Conservation (phyloP, 2,329 filamentous ascomycete species). For the Trichoderma pleuroti region DNA sequence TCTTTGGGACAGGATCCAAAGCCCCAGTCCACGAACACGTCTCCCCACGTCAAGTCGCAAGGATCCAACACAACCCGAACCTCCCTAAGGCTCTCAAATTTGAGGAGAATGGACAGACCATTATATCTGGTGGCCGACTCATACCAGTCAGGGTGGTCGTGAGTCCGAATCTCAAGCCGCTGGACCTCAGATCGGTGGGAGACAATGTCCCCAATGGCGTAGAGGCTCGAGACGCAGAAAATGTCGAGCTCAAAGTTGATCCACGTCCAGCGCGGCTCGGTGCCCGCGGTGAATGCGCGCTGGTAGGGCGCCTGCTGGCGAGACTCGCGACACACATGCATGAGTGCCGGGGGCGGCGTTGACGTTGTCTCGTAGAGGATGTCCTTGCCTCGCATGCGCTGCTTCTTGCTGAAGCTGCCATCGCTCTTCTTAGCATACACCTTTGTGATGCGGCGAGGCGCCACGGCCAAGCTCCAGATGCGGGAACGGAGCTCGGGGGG, state of each 20-base stretch:
- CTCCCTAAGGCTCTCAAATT: not conserved
- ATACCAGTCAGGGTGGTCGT: not conserved
- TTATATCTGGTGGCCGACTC: not conserved
- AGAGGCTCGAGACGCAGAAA: not conserved
- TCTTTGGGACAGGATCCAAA: not conserved
- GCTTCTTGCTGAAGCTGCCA: not conserved
- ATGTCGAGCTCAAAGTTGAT: not conserved
- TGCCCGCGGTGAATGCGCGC: conserved; percentile 1
- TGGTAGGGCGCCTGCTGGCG: conserved; percentile 14
- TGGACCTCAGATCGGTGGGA: not conserved
- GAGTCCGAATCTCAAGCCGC: not conserved
- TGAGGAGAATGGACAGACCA: not conserved
- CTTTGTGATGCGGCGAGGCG: not conserved
- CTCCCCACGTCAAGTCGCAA: not conserved
- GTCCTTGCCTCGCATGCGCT: not conserved
- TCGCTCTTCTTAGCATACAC: not conserved
- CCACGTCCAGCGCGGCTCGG: conserved; percentile 17
- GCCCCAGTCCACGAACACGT: not conserved
- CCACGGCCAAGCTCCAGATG: not conserved
- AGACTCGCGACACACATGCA: conserved; percentile 19
- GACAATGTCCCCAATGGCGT: not conserved
- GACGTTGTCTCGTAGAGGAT: conserved; percentile 18
- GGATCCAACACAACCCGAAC: not conserved
- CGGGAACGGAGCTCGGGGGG: not conserved
- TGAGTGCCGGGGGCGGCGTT: conserved; percentile 9